phyloP scores from a whole-genome alignment of 1,284 basidiomycete genomes.

The Caloboletus inedulis region DNA sequence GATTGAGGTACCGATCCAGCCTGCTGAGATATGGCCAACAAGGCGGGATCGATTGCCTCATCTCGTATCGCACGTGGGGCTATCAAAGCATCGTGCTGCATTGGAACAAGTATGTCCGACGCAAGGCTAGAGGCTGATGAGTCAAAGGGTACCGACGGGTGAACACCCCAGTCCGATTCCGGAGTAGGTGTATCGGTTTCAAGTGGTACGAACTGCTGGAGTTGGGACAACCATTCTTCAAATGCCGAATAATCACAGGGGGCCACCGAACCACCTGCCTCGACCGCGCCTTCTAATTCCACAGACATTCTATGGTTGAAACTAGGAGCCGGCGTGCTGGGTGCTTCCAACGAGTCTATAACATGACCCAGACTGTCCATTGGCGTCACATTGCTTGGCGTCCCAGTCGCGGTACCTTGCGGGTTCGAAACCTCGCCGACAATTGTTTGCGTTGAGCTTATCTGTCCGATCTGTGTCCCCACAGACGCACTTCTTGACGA shows the following conservation, averaged over 20 bases:
- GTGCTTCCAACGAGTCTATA: slow-evolving; percentile 3
- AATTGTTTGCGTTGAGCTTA: neutral
- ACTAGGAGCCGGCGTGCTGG: neutral
- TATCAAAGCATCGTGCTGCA: neutral
- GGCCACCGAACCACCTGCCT: neutral
- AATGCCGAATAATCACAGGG: slow-evolving; percentile 39
- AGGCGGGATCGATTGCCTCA: slow-evolving; percentile 36
- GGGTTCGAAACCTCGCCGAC: neutral
- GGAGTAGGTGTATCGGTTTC: slow-evolving; percentile 7
- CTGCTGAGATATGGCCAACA: slow-evolving; percentile 32
- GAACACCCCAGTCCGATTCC: slow-evolving; percentile 13
- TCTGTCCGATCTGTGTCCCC: slow-evolving; percentile 11
- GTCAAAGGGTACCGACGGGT: neutral
- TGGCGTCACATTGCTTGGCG: neutral
- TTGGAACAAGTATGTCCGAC: neutral
- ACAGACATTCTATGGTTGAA: slow-evolving; percentile 8
- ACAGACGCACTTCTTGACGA: slow-evolving; percentile 17
- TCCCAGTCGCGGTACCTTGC: neutral
- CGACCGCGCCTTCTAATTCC: slow-evolving; percentile 4
- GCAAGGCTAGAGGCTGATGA: neutral
- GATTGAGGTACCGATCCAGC: neutral
- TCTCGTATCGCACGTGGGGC: slow-evolving; percentile 13
- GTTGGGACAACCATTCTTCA: slow-evolving; percentile 51
- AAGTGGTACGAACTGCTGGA: slow-evolving; percentile 39
- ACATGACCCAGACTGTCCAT: neutral